Base-by-base conservation (phyloP, 2,329 filamentous ascomycete genomes). In the Orbilia oligospora region DNA sequence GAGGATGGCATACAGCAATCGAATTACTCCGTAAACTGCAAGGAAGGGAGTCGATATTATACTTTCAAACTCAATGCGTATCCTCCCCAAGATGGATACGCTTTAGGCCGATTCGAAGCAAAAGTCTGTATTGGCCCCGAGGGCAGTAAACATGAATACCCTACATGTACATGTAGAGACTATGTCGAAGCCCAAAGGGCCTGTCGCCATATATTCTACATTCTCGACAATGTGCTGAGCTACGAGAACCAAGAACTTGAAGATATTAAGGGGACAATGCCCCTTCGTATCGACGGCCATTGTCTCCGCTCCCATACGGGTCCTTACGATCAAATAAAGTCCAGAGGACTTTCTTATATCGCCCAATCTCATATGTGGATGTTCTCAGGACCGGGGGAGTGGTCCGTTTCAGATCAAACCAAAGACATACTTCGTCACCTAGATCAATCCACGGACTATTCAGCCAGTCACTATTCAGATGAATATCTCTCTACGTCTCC, bases 201-300 rank as follows among this genome's bases (percentile, higher is more conserved):
- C 3, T 77, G 73, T 16, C 67, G 58, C 24, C 73, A 77, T 71
- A 71, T 77, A 38, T 77, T 77, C 61, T 71, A 63, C 53, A 46
- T 77, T 14, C 56, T 77, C 18, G 73, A 77, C 38, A 71, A 71
- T 5, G 51, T 63, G 1, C 73, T 77, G 3, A 53, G n/a, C 12
- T 77, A 77, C 18, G 36, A 20, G 18, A 53, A 53, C 16, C 49
- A 71, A 58, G 46, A 56, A 30, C 48, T 41, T 3, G 55, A 69
- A n/a, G 55, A 51, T 1, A n/a, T 16, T 3, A 61, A 67, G 10
- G 61, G 67, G 4, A 51, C 58, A 24, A 36, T 77, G 10, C 36
- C 66, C 12, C 73, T 77, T 44, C 73, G 73, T 44, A 16, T 22
- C 20, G 73, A 77, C 20, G 73, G 73, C 3, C 73, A 77, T 38